A percentile compares a stretch with the other conserved stretches of the same genome.
Conservation (phyloP, 805 yeast species). For the Lipomyces japonicus region DNA sequence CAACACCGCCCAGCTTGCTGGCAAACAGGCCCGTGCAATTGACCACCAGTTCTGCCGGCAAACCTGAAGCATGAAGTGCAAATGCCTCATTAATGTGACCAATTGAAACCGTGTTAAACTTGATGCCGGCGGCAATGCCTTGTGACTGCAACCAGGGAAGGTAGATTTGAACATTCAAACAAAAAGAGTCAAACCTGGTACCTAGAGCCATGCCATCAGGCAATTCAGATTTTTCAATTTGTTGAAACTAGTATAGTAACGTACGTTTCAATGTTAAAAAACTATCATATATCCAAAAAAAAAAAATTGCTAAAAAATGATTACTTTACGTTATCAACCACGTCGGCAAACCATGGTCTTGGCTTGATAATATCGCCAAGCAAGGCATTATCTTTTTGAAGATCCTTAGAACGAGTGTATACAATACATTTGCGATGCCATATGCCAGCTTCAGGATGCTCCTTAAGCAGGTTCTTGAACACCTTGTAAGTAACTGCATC, state of each 20-base stretch:
- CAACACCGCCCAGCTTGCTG: slow-evolving; percentile 57
- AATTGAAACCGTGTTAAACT: slow-evolving; percentile 42
- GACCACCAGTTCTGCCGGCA: slow-evolving; percentile 47
- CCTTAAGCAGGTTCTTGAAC: slow-evolving; percentile 22
- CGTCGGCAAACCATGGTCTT: slow-evolving; percentile 24
- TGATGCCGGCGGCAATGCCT: slow-evolving; percentile 48
- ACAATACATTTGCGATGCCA: slow-evolving; percentile 16
- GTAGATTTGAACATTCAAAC: slow-evolving; percentile 57
- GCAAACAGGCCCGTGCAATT: slow-evolving; percentile 80
- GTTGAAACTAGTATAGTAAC: background rate
- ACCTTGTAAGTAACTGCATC: slow-evolving; percentile 39
- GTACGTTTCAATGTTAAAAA: background rate
- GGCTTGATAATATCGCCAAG: slow-evolving; percentile 18
- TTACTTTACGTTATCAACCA: slow-evolving; percentile 12
- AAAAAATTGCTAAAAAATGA: background rate
- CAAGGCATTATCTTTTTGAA: slow-evolving; percentile 4
- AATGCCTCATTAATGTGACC: slow-evolving; percentile 50
- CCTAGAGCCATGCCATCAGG: slow-evolving; percentile 58
- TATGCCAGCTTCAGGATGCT: slow-evolving; percentile 29
- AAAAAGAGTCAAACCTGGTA: slow-evolving; percentile 49
- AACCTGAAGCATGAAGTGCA: slow-evolving; percentile 38
- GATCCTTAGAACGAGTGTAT: slow-evolving; percentile 20
- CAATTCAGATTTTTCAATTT: slow-evolving; percentile 40
- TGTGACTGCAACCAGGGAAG: slow-evolving; percentile 50
- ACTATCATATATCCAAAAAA: background rate